These are phyloP conservation scores for Colletotrichum echinochloae DNA, from an alignment of 2,329 filamentous ascomycete species.

Conservation along the genomic window DNA sequence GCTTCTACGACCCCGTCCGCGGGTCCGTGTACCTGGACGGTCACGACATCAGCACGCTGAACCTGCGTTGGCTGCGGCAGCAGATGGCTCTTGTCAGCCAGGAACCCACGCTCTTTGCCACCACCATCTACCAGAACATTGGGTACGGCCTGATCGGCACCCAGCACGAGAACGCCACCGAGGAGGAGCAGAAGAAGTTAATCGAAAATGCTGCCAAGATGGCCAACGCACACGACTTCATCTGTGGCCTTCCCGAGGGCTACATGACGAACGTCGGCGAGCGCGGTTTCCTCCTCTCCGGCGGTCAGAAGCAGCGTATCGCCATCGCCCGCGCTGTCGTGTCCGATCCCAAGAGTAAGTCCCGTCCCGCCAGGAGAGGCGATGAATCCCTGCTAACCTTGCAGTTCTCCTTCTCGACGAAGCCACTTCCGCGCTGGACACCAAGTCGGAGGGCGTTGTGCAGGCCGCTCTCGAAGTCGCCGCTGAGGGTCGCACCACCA, in stretches of 20 bases:
- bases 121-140: conserved; percentile 91
- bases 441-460: conserved; percentile 93
- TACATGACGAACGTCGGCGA: conserved; percentile 98
- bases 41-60: conserved; percentile 82
- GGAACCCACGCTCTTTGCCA: conserved; percentile 90
- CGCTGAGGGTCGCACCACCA: conserved; percentile 88
- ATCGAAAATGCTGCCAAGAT: conserved; percentile 86
- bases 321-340: conserved; percentile 93
- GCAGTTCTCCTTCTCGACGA: conserved; percentile 88
- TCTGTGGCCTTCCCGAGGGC: conserved; percentile 82
- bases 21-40: conserved; percentile 86
- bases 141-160: conserved; percentile 91
- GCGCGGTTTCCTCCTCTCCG: conserved; percentile 90
- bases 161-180: conserved; percentile 73
- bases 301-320: conserved; percentile 97
- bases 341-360: conserved; percentile 82
- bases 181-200: conserved; percentile 76
- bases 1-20: conserved; percentile 91
- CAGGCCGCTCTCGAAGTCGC: conserved; percentile 92
- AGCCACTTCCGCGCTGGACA: conserved; percentile 93
- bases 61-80: conserved; percentile 90
- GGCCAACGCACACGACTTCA: conserved; percentile 95
- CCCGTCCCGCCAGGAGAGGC: neutral
- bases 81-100: conserved; percentile 94
- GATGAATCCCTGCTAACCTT: conserved; percentile 39